Evolutionary conservation across 345 rosid species (phyloP), one percentile per base, ranked within the genome.

Genomic region (Salix exigua): DNA sequence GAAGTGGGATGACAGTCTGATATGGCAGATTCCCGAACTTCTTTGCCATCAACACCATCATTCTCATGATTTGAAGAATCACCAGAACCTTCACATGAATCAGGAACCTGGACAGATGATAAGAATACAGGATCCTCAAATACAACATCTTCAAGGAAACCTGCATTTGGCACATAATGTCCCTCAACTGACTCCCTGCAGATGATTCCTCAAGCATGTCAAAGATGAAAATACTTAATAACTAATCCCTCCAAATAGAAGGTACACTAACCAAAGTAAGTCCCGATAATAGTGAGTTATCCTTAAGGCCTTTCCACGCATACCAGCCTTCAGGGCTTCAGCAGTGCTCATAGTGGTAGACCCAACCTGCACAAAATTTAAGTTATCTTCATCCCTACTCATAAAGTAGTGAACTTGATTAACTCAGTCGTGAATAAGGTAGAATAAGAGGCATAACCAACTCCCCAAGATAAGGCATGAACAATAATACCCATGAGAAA

Each of bases 261-360:
- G 70, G 67, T 66, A 83, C 65, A 83, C 80, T 75, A 83, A 79
- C 97, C 99, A 91, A 70, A 95, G 96, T 70, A 86, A 79, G 80
- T 95, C 99, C 48, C 89, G 87, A 72, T 95, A 95, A 79, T 87
- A 86, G 81, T 95, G 99, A 69, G 88, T 82, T 53, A 95, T 88
- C 80, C 94, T 88, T 71, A 95, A 85, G 78, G 97, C 99, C 83
- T 93, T 95, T 72, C 99, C 99, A 61, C 97, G 96, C 82, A 93
- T 83, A 72, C 94, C 96, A 48, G 97, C 99, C 71, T 91, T 95
- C 42, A 89, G 31, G 8, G 97, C 98, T 77, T 91, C 98, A 25
- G 75, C 60, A 44, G 92, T 90, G 80, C 89, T 91, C 96, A 95
- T 88, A 37, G 96, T 88, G 35, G 98, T 93, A 72, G 85, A 86